Evolutionary conservation across 2,329 filamentous ascomycete species (phyloP).

Genomic region (Arthrobotrys megalospora): DNA sequence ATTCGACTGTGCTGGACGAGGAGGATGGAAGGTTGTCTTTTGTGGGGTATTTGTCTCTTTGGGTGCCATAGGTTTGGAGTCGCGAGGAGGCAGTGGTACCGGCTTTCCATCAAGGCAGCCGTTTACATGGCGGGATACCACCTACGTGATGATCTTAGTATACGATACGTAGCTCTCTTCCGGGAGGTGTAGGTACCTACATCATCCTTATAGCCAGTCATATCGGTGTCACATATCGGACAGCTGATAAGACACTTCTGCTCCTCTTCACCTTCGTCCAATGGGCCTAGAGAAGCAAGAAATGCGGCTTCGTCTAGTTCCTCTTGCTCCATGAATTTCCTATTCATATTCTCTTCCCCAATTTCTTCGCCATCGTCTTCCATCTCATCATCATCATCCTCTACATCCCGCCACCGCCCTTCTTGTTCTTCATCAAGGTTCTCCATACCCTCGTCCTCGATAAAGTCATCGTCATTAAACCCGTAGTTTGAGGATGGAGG

Average conservation of each 20-base stretch:
- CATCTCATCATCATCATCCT: slow-evolving; percentile 69
- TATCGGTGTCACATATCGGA: slow-evolving; percentile 61
- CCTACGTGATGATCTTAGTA: slow-evolving; percentile 76
- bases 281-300: slow-evolving; percentile 71
- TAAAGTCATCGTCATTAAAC: slow-evolving; percentile 48
- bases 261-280: slow-evolving; percentile 66
- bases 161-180: slow-evolving; percentile 68
- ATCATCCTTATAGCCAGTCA: slow-evolving; percentile 63
- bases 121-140: slow-evolving; percentile 89
- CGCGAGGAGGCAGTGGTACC: slow-evolving; percentile 71
- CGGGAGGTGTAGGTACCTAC: slow-evolving; percentile 60
- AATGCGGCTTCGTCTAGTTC: slow-evolving; percentile 73
- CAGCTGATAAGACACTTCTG: slow-evolving; percentile 61
- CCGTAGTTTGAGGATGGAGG: background rate
- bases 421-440: slow-evolving; percentile 59
- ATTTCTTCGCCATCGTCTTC: slow-evolving; percentile 76
- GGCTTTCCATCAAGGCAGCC: slow-evolving; percentile 88
- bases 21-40: slow-evolving; percentile 41
- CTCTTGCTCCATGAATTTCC: slow-evolving; percentile 83
- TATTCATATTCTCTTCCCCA: slow-evolving; percentile 69
- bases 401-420: slow-evolving; percentile 51
- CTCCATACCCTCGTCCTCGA: slow-evolving; percentile 59
- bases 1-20: slow-evolving; percentile 56
- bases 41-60: slow-evolving; percentile 62
- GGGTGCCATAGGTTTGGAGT: slow-evolving; percentile 63